Base-by-base conservation (phyloP, 371 early-diverging fungal species). In the Mucor ambiguus region DNA sequence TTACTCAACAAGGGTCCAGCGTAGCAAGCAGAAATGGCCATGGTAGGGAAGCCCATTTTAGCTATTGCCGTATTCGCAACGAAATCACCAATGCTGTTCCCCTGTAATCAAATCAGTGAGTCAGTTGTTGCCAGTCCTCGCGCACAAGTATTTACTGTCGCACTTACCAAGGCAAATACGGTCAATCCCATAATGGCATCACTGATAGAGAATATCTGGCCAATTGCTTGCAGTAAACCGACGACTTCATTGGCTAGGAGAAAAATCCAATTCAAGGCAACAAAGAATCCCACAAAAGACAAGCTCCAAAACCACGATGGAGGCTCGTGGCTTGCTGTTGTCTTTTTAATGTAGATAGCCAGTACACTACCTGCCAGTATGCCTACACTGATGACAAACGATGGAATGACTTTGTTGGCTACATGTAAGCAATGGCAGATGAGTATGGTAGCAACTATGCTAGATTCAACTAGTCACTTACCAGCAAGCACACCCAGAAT, bases 21-120 rank as follows among this genome's bases (percentile, higher is more conserved):
- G 73, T 93, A 94, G 63, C 94, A 94, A 2, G 95, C 95, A 16
- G 90, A 87, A 28, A 94, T 82, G 1, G 93, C 94, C 94, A 94
- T 94, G 35, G 85, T 87, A 7, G 95, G 93, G 54, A 86, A 91
- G 11, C 95, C 95, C 90, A 92, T 89, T 75, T 83, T 87, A 22
- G 95, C 92, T 59, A 95, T 87, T 4, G 95, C 86, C 24, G 93
- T 83, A 65, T 95, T 93, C 2, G 95, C 89, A 7, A 93, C 90
- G 46, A 94, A 80, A 64, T 95, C 95, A 28, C 95, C 94, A 33
- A 94, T 70, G 62, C 92, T 92, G 71, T 94, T 93, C 11, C 94
- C 94, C 88, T 89, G 67, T 16, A n/a, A n/a, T n/a, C n/a, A n/a
- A n/a, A 10, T 33, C 35, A 33, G 35, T 33, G 8, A 2, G 10